Percentiles rank a stretch among this genome's conserved stretches.
These are phyloP conservation scores for Nakazawaea molendinolei DNA, from an alignment of 805 yeast species.

Conservation along the genomic window DNA sequence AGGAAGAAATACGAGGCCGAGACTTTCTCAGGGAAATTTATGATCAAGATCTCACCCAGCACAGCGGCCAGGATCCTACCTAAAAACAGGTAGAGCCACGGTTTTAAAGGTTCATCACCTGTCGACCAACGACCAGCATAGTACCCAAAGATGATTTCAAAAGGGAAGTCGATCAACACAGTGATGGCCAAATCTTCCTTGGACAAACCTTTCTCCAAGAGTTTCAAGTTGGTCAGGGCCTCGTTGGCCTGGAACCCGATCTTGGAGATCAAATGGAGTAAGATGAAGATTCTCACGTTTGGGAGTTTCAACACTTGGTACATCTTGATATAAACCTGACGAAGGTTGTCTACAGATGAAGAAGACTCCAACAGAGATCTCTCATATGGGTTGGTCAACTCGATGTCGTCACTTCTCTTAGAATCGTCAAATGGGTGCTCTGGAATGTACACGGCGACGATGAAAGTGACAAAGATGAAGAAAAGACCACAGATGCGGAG, in stretches of 20 bases:
- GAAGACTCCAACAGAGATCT: slow-evolving; percentile 15
- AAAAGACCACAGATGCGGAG: slow-evolving; percentile 71
- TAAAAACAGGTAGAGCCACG: slow-evolving; percentile 84
- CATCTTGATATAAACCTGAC: slow-evolving; percentile 59
- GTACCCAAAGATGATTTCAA: slow-evolving; percentile 91
- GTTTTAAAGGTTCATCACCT: slow-evolving; percentile 67
- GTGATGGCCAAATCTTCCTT: slow-evolving; percentile 92
- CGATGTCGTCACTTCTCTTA: slow-evolving; percentile 17
- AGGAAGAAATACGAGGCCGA: slow-evolving; percentile 51
- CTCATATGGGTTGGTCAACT: slow-evolving; percentile 20
- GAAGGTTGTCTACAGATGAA: slow-evolving; percentile 32
- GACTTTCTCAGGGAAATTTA: slow-evolving; percentile 58
- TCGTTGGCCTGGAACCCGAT: slow-evolving; percentile 95
- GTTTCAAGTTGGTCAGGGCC: slow-evolving; percentile 87
- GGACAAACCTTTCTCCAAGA: slow-evolving; percentile 84
- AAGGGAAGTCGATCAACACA: slow-evolving; percentile 91
- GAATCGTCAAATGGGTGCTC: slow-evolving; percentile 60
- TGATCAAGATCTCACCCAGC: slow-evolving; percentile 68
- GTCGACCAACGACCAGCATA: slow-evolving; percentile 94
- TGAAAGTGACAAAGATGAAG: slow-evolving; percentile 60
- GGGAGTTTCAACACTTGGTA: slow-evolving; percentile 58
- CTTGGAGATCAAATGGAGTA: slow-evolving; percentile 74
- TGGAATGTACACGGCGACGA: slow-evolving; percentile 50
- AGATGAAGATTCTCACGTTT: slow-evolving; percentile 66
- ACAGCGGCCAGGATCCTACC: slow-evolving; percentile 76